Conservation (phyloP, 208 protist species). For the Trichomonas gallinae region DNA sequence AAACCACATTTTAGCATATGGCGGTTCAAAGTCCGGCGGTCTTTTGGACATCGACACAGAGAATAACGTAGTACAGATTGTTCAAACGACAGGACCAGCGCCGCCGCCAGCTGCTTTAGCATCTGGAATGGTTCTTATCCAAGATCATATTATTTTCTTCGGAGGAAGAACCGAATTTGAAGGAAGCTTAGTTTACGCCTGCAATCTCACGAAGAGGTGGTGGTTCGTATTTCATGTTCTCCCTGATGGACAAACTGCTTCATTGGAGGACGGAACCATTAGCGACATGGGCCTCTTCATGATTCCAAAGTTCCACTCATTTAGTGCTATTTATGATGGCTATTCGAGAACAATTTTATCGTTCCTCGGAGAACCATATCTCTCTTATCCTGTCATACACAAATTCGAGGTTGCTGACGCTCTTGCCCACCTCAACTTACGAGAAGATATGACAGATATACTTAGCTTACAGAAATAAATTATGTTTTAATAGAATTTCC, state of each 20-base stretch:
- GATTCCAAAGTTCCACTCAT: background rate
- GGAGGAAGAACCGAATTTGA: background rate
- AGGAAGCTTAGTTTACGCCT: background rate
- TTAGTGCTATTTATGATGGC: background rate
- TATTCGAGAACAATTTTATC: background rate
- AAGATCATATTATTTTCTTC: background rate
- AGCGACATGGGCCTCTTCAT: background rate
- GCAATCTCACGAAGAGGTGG: background rate
- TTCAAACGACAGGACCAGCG: background rate
- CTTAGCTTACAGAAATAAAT: background rate
- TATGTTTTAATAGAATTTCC: background rate
- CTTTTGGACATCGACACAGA: background rate
- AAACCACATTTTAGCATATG: background rate
- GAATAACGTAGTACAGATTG: background rate
- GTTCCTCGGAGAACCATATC: background rate
- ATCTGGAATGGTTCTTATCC: background rate
- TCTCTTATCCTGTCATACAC: background rate
- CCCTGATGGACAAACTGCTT: background rate
- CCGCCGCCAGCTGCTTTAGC: background rate
- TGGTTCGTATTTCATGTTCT: conserved; percentile 6
- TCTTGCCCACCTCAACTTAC: background rate
- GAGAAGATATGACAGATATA: background rate
- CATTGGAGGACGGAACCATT: background rate
- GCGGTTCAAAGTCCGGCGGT: background rate
- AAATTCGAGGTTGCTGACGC: background rate